Conservation (phyloP, 75 land plant genomes). For the Gnetum montanum region DNA sequence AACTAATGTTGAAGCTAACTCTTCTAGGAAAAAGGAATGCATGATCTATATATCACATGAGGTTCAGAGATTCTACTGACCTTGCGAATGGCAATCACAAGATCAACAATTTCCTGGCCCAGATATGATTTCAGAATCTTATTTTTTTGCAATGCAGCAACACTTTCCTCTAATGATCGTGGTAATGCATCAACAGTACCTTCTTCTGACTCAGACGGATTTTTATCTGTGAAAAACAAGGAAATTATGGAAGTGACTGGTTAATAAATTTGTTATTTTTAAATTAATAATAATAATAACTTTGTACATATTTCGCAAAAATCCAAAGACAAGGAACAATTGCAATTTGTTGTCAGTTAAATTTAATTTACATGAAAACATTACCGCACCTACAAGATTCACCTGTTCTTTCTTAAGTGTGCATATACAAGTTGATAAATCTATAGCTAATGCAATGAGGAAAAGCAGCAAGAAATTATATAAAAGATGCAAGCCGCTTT, state of each 20-base stretch:
- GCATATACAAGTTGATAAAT: too few species aligned
- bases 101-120: conserved; percentile 57
- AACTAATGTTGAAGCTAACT: too few species aligned
- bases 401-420: neutral
- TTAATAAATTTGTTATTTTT: neutral
- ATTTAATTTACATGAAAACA: neutral
- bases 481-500: neutral
- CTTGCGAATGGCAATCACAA: conserved; percentile 45
- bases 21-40: too few species aligned
- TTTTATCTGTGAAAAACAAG: conserved; percentile 37
- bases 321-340: neutral
- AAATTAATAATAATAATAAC: neutral
- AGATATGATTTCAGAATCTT: conserved; percentile 37
- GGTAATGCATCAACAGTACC: conserved; percentile 49
- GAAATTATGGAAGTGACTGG: neutral
- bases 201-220: conserved; percentile 36
- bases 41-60: too few species aligned
- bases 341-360: neutral
- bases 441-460: neutral
- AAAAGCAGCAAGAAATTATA: neutral
- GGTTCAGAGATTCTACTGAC: conserved; percentile 16
- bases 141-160: conserved; percentile 57
- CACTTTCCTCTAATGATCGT: conserved; percentile 50
- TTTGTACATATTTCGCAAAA: too few species aligned
- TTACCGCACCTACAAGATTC: neutral